phyloP scores from a whole-genome alignment of 129 eudicot species.

The Arctium lappa region DNA sequence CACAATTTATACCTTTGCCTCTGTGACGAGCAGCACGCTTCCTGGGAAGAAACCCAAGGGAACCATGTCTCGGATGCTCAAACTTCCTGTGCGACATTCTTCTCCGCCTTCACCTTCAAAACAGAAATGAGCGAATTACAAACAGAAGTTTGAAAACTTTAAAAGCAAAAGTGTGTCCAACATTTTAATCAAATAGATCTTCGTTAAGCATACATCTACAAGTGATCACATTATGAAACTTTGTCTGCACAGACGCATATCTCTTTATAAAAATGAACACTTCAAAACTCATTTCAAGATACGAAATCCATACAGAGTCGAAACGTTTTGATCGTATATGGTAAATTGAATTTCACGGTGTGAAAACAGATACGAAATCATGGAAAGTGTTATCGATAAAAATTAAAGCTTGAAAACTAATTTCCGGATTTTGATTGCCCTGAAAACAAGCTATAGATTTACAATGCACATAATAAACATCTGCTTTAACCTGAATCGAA shows the following conservation, averaged over 20 bases:
- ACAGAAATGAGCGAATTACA: not conserved
- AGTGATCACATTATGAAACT: too few relatives aligned
- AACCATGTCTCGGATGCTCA: constrained; percentile 51
- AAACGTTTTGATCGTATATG: too few relatives aligned
- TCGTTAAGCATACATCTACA: too few relatives aligned
- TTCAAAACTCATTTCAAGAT: too few relatives aligned
- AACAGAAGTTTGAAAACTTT: not conserved
- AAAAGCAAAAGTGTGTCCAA: not conserved
- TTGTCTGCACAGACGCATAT: too few relatives aligned
- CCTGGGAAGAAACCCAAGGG: constrained; percentile 57
- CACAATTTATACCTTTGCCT: constrained; percentile 35
- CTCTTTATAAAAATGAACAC: too few relatives aligned
- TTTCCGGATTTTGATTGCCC: not conserved
- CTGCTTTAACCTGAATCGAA: not conserved
- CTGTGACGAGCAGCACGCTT: constrained; percentile 64
- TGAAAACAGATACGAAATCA: not conserved
- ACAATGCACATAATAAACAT: not conserved
- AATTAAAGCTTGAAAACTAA: not conserved
- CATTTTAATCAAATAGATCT: not conserved
- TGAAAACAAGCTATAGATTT: not conserved
- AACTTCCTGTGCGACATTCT: constrained; percentile 62
- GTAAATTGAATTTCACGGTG: not conserved
- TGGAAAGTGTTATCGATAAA: not conserved
- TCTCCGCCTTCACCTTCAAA: not conserved
- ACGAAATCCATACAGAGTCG: not conserved